phyloP scores from a whole-genome alignment of 208 protist species.

The Crithidia fasciculata region DNA sequence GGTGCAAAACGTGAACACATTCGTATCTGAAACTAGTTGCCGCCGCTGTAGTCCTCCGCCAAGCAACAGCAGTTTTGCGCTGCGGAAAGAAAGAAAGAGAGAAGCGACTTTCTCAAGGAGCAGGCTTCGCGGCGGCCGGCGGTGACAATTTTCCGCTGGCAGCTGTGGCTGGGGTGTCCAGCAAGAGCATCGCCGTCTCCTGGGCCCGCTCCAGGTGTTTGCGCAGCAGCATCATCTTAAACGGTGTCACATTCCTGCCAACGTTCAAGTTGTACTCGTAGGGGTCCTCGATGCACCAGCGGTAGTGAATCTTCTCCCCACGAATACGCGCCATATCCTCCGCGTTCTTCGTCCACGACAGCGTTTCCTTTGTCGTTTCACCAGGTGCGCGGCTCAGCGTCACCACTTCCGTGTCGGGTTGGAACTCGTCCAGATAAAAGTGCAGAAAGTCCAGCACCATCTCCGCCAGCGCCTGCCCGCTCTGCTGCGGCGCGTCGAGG shows the following conservation, averaged over 20 bases:
- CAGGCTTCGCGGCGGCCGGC: neutral
- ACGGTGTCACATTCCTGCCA: constrained; percentile 83
- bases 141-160: neutral
- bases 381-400: constrained; percentile 54
- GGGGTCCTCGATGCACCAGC: constrained; percentile 92
- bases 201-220: constrained; percentile 73
- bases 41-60: too few species aligned
- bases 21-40: too few species aligned
- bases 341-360: constrained; percentile 82
- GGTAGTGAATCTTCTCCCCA: constrained; percentile 82
- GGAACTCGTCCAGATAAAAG: constrained; percentile 84
- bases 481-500: constrained; percentile 19
- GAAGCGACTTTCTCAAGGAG: neutral
- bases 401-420: constrained; percentile 66
- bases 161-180: constrained; percentile 2
- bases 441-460: constrained; percentile 75
- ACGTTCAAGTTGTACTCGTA: constrained; percentile 91
- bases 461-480: constrained; percentile 56
- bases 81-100: too few species aligned
- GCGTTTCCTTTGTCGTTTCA: constrained; percentile 60
- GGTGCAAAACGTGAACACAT: too few species aligned
- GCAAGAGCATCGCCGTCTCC: constrained; percentile 64
- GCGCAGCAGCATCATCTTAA: constrained; percentile 80
- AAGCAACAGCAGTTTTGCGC: too few species aligned
- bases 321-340: constrained; percentile 79